Base-by-base conservation (phyloP, 768 basidiomycete species). In the Chalciporus sphaerocephalus region DNA sequence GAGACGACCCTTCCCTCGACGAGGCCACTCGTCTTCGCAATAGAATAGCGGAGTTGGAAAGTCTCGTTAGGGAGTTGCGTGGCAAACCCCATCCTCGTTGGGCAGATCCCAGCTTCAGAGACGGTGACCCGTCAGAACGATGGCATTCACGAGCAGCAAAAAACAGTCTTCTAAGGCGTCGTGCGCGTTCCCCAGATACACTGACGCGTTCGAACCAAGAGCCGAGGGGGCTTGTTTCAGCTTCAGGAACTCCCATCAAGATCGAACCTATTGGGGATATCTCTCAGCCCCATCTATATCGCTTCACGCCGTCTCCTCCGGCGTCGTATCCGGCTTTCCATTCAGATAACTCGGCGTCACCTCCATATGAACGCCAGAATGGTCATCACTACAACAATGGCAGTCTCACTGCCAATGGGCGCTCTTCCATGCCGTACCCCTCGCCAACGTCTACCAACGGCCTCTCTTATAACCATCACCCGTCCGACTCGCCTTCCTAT, bases 21-120 rank as follows among this genome's bases (percentile, higher is more conserved):
- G 92, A 95, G 69, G 83, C 76, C 47, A 92, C 90, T 13, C 82
- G 87, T 46, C 74, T 94, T 44, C 78, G 90, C 46, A 87, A 88
- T 56, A 74, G 92, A 39, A 92, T 96, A 54, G 92, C 91, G 30
- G 92, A 96, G 68, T 80, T 96, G 43, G 92, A 96, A 67, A 88
- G 87, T 56, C 79, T 94, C 24, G 91, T 95, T 27, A 77, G 92
- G 51, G 92, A 94, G 62, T 72, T 96, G 22, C 78, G 91, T 62
- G 87, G 87, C 52, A 90, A 91, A 64, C 88, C 88, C 10, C 88
- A 91, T 64, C 88, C 88, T 38, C 82, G 87, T 28, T 91, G 88
- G 88, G 86, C 87, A 9, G 86, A 89, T 54, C 76, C 74, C 58
- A 83, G 73, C 68, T 87, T 86, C 65, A 79, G 85, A 45, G 85